phyloP scores from a whole-genome alignment of 2,329 filamentous ascomycete genomes.

The Seiridium cupressi region DNA sequence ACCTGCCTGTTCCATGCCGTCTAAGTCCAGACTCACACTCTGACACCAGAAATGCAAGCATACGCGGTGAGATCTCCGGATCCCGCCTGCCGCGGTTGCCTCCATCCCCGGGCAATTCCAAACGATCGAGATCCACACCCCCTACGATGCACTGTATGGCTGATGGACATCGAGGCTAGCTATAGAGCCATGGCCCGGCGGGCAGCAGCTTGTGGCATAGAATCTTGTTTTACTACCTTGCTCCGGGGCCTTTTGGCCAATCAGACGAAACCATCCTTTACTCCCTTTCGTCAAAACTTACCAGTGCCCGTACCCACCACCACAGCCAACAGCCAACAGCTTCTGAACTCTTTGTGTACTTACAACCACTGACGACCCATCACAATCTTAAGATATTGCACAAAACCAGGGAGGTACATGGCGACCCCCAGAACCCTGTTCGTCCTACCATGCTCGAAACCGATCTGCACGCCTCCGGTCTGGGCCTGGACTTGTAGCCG shows the following conservation, averaged over 20 bases:
- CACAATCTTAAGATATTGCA: neutral
- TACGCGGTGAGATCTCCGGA: neutral
- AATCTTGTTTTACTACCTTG: constrained; percentile 12
- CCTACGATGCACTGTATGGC: no score
- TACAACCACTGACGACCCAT: neutral
- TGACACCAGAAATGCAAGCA: neutral
- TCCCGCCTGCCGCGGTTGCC: neutral
- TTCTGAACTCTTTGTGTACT: neutral
- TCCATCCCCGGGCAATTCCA: neutral
- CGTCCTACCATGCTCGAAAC: neutral
- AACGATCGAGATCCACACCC: constrained; percentile 11
- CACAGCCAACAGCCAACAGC: neutral
- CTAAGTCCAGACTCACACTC: constrained; percentile 4
- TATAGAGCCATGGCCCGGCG: no score
- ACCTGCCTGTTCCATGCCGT: constrained; percentile 8
- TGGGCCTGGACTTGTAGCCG: constrained; percentile 3
- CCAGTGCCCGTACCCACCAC: neutral
- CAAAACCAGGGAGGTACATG: neutral
- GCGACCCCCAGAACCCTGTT: neutral
- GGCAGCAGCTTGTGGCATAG: neutral
- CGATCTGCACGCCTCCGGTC: constrained; percentile 5
- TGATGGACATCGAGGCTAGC: no score
- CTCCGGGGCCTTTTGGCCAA: neutral
- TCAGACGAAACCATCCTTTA: neutral
- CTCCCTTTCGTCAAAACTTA: neutral